Evolutionary conservation across 345 rosid species (phyloP), one percentile per base, ranked within the genome.

Genomic region (Aquilaria yunnanensis): DNA sequence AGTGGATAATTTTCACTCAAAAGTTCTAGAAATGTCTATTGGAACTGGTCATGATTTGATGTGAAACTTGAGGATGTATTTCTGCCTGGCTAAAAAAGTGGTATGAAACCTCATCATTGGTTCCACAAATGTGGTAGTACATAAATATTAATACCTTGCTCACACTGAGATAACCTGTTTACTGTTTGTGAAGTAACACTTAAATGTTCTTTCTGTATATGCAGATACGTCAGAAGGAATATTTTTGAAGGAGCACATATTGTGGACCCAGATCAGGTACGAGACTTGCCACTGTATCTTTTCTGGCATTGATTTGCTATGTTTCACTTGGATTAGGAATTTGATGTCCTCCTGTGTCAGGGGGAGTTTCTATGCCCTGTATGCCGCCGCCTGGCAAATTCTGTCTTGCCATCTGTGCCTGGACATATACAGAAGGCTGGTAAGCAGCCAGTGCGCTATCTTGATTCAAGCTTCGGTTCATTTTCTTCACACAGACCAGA

Each of bases 331-430:
- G 49, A 63, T 64, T 50, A 61, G 73, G 64, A 34, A 61, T 59
- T 56, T 50, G 46, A 50, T 61, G 53, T 32, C 64, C 70, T 71
- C 51, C 63, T 74, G 65, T 81, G 51, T 57, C 76, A 93, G 99
- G 97, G 92, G 60, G 99, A 94, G 79, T 88, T 94, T 75, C 89
- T 94, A 43, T 94, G 99, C 67, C 99, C 99, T 62, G 90, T 84
- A 59, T 94, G 99, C 66, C 97, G 99, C 51, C 83, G 82, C 37
- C 82, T 90, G 45, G 96, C 89, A 49, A 94, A 94, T 79, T 86
- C 96, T 32, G 74, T 82, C 64, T 71, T 94, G 79, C 97, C 97
- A 64, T 80, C 84, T 8, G 66, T 76, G 62, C 80, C 84, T 49
- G 85, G 68, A 60, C 72, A 76, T 75, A 70, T 76, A 51, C 74